These are phyloP conservation scores for Takashimella tepidaria DNA, from an alignment of 1,284 basidiomycete species.

Conservation along the genomic window DNA sequence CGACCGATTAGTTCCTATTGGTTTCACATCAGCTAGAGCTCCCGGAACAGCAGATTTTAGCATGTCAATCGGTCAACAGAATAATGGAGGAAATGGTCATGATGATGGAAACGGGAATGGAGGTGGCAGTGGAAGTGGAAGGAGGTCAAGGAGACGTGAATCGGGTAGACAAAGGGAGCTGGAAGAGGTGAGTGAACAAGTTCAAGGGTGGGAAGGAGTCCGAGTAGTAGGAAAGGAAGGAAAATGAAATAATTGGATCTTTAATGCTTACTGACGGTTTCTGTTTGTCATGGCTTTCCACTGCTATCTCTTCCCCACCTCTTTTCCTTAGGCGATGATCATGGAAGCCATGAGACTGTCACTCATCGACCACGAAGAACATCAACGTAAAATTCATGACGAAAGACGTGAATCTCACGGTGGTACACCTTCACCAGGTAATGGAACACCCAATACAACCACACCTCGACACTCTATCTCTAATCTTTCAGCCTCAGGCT, in stretches of 20 bases:
- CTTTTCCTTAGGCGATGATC: constrained; percentile 95
- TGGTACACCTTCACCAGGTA: background rate
- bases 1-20: constrained; percentile 91
- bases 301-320: too few species aligned
- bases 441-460: constrained; percentile 7
- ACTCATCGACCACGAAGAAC: constrained; percentile 73
- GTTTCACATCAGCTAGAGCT: constrained; percentile 61
- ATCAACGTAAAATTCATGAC: constrained; percentile 42
- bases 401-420: constrained; percentile 10
- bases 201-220: too few species aligned
- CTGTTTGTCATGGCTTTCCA: too few species aligned
- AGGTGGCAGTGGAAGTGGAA: constrained; percentile 3
- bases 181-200: constrained; percentile 81
- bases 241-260: too few species aligned
- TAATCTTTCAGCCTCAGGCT: constrained; percentile 1
- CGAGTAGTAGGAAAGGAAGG: too few species aligned
- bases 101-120: constrained; percentile 7
- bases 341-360: constrained; percentile 99
- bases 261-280: too few species aligned
- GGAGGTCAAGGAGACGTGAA: constrained; percentile 21
- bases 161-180: constrained; percentile 68
- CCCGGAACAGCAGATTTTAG: constrained; percentile 44
- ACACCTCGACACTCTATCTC: constrained; percentile 6
- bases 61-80: constrained; percentile 30
- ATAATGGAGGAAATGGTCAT: too few species aligned